Evolutionary conservation across 805 yeast genomes (phyloP).

Genomic region (Yamadazyma nakazawae): DNA sequence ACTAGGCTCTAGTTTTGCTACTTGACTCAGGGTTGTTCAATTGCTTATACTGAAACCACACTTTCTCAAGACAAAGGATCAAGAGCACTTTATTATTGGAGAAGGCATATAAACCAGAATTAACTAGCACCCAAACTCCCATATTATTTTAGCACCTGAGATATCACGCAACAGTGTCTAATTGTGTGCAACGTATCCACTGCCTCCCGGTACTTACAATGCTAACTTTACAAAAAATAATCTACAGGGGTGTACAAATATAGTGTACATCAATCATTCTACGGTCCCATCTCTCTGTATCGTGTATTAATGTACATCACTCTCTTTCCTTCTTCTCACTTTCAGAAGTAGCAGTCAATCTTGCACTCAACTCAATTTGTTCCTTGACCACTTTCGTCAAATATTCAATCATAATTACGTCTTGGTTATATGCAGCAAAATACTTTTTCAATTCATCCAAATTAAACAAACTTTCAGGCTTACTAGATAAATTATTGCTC

Average conservation of each 20-base stretch:
- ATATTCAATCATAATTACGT: conserved; percentile 76
- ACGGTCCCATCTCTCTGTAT: neutral
- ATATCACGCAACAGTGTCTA: too few relatives aligned
- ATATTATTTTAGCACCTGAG: too few relatives aligned
- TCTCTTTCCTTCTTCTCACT: conserved; percentile 17
- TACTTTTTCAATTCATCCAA: conserved; percentile 53
- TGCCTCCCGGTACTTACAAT: too few relatives aligned
- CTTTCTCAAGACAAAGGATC: too few relatives aligned
- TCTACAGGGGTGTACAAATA: neutral
- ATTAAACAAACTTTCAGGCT: conserved; percentile 48
- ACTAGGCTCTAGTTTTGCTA: too few relatives aligned
- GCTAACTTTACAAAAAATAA: too few relatives aligned
- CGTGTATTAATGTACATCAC: conserved; percentile 1
- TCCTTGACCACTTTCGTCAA: conserved; percentile 80
- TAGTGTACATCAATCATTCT: neutral
- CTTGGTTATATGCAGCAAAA: conserved; percentile 72
- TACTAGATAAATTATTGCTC: conserved; percentile 52
- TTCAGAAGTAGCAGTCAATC: conserved; percentile 52
- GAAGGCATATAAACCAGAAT: too few relatives aligned
- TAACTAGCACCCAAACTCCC: too few relatives aligned
- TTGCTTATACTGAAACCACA: too few relatives aligned
- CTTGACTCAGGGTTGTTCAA: too few relatives aligned
- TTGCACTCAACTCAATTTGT: conserved; percentile 75
- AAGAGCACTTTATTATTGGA: too few relatives aligned
- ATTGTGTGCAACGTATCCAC: too few relatives aligned